Conservation (phyloP, 208 protist genomes). For the Cochliopodium minus region DNA sequence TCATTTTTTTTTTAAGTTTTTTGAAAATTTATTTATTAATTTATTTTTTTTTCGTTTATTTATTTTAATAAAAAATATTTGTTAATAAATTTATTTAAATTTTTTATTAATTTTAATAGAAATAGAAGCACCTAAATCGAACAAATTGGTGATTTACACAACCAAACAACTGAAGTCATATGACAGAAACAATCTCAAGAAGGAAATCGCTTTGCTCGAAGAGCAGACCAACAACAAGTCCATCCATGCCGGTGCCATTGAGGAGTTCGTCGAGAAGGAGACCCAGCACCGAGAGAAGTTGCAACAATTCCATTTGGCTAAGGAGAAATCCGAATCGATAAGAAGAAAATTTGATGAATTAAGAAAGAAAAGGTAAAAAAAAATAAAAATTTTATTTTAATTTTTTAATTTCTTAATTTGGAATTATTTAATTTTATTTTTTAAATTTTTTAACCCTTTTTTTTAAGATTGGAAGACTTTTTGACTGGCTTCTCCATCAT, state of each 20-base stretch:
- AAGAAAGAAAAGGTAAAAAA: conserved; percentile 33
- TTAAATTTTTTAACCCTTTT: conserved; percentile 29
- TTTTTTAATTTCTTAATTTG: conserved; percentile 6
- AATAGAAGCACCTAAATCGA: too few relatives aligned
- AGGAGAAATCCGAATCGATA: conserved; percentile 43
- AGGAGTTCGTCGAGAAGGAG: conserved; percentile 76
- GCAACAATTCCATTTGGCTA: conserved; percentile 38
- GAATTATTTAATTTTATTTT: conserved; percentile 6
- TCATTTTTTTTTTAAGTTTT: too few relatives aligned
- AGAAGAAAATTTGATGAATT: conserved; percentile 44
- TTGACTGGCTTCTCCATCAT: conserved; percentile 92
- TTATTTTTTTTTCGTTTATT: too few relatives aligned
- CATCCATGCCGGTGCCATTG: conserved; percentile 69
- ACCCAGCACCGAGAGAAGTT: conserved; percentile 41
- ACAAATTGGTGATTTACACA: too few relatives aligned
- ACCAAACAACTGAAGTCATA: background rate
- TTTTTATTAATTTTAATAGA: too few relatives aligned
- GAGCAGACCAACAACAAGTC: conserved; percentile 53
- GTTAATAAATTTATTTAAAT: too few relatives aligned
- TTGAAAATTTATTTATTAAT: too few relatives aligned
- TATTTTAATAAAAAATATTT: too few relatives aligned
- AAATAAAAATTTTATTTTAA: conserved; percentile 2
- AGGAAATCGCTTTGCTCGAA: conserved; percentile 55
- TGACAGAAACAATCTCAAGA: conserved; percentile 31
- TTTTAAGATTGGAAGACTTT: conserved; percentile 77